Conservation (phyloP, 2,329 filamentous ascomycete genomes). For the Epichloe hybrida region DNA sequence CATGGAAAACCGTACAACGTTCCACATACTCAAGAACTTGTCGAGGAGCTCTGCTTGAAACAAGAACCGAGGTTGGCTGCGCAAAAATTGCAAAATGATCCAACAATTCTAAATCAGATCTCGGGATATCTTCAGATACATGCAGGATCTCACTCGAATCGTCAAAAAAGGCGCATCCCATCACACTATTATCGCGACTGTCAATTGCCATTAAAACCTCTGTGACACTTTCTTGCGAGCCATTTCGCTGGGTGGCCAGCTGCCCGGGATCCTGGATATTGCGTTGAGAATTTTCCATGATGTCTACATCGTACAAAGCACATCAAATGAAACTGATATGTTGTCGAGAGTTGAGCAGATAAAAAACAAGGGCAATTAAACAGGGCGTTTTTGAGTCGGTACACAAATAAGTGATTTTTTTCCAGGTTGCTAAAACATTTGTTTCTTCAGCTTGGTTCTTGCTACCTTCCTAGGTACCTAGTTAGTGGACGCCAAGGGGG, state of each 20-base stretch:
- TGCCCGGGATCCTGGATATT: neutral
- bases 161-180: conserved; percentile 78
- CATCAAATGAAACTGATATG: no score
- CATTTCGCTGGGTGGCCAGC: neutral
- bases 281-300: neutral
- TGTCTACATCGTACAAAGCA: no score
- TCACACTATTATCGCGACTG: conserved; percentile 50
- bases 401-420: no score
- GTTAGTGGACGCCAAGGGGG: no score
- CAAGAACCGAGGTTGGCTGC: conserved; percentile 41
- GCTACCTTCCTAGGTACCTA: no score
- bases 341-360: no score
- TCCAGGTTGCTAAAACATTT: no score
- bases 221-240: neutral
- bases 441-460: no score
- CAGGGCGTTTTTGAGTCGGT: no score
- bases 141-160: conserved; percentile 55
- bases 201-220: conserved; percentile 75
- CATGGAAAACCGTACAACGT: neutral
- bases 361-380: no score
- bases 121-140: conserved; percentile 62
- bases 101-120: conserved; percentile 55
- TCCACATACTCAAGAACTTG: conserved; percentile 16
- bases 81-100: conserved; percentile 43
- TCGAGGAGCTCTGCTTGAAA: conserved; percentile 33